Conservation (phyloP, 306 rosid genomes). For the Sechiopsis laciniata region DNA sequence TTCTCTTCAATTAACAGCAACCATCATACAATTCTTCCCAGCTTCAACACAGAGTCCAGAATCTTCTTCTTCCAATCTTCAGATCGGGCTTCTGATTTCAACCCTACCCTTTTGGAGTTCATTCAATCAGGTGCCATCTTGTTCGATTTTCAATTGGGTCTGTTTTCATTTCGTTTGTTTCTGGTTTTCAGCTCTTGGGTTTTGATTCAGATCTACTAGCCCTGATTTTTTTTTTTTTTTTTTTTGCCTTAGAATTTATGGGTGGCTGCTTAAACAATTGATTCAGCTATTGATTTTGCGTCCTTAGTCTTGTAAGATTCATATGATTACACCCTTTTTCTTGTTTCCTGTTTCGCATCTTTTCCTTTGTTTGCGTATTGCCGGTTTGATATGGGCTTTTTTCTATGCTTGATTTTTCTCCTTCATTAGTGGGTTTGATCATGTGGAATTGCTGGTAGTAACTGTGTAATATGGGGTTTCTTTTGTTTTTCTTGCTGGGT, state of each 20-base stretch:
- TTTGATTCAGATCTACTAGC: constrained; percentile 13
- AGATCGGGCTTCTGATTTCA: constrained; percentile 2
- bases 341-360: neutral
- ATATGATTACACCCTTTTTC: neutral
- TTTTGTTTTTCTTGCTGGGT: neutral
- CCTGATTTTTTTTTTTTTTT: neutral
- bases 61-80: constrained; percentile 8
- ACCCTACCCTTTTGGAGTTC: neutral
- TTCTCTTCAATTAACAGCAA: constrained; percentile 6
- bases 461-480: neutral
- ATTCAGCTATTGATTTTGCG: neutral
- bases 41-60: constrained; percentile 4
- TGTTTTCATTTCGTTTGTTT: neutral
- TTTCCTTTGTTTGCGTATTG: neutral
- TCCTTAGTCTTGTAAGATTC: constrained; percentile 19
- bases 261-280: neutral
- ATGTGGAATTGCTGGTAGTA: neutral
- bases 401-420: neutral
- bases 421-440: neutral
- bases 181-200: constrained; percentile 4
- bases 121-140: constrained; percentile 8
- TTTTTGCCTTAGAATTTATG: neutral
- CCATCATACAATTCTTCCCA: neutral
- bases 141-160: constrained; percentile 2
- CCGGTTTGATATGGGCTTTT: neutral